Percentiles rank a stretch among this genome's conserved stretches.
These are phyloP conservation scores for Globisporangium nunn DNA, from an alignment of 352 stramenopile species.

Conservation along the genomic window DNA sequence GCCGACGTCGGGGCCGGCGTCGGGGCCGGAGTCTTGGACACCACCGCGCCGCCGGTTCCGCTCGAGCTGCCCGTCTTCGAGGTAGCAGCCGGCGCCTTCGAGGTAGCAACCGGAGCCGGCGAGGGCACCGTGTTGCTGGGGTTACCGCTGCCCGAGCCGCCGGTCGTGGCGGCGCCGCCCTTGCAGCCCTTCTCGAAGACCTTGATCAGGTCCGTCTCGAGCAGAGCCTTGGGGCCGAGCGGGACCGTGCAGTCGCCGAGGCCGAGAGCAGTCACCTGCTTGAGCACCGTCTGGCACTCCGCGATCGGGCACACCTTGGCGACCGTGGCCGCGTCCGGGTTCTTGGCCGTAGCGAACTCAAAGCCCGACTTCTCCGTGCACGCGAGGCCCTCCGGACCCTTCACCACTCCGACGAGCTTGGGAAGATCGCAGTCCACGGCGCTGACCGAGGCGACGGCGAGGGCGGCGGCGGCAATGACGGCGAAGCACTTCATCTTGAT, in stretches of 20 bases:
- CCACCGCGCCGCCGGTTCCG: not conserved
- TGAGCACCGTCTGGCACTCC: constrained; percentile 24
- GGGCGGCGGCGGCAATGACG: constrained; percentile 11
- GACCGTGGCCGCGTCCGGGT: constrained; percentile 15
- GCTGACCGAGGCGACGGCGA: constrained; percentile 12
- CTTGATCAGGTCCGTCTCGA: constrained; percentile 1
- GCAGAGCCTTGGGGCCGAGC: too few species aligned
- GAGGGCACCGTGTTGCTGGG: not conserved
- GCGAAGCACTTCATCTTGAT: constrained; percentile 22
- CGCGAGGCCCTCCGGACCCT: constrained; percentile 9
- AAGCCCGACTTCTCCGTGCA: constrained; percentile 27
- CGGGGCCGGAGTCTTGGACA: not conserved
- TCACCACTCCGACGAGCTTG: too few species aligned
- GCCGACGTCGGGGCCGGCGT: constrained; percentile 2
- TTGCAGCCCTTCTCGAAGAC: not conserved
- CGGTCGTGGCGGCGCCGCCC: not conserved
- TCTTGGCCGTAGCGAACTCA: too few species aligned
- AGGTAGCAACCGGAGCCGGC: not conserved
- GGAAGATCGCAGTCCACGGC: constrained; percentile 20
- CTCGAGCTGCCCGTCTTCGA: not conserved
- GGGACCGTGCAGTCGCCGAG: constrained; percentile 12
- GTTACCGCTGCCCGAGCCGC: not conserved
- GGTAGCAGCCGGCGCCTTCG: not conserved
- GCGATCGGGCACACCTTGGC: constrained; percentile 21
- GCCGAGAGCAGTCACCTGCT: constrained; percentile 16